Evolutionary conservation across 1,284 basidiomycete species (phyloP), one percentile per base, ranked within the genome.

Genomic region (Pulchroboletus neoregius): DNA sequence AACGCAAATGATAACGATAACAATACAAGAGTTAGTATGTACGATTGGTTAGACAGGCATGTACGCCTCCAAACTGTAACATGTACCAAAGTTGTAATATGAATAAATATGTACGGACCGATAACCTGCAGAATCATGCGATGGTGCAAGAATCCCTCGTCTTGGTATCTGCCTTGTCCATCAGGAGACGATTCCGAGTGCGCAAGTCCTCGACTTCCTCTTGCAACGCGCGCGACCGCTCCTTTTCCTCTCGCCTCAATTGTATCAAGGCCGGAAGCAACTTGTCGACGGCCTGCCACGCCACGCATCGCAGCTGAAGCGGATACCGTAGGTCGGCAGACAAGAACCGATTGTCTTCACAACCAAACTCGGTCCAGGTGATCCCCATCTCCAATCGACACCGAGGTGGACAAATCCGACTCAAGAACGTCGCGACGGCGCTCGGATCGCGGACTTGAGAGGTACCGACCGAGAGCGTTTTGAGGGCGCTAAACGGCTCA

Each of bases 121-220:
- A 31, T 3, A 7, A 15, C 6, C 5, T 8, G 1, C 8, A 16
- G 8, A 32, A 13, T 56, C 49, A 67, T 4, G 35, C 41, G 3
- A 62, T 8, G n/a, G 59, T 10, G 42, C 63, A 67, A 1, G 65
- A 54, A 27, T 67, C 61, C 27, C 27, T 43, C 4, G 55, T 34
- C 38, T 45, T 43, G 16, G 39, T 12, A 12, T 50, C 45, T 3
- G 15, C 42, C 47, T 39, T 67, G 51, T 74, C 76, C 58, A 68
- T 68, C 53, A 79, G 54, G 11, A 79, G 60, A 34, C 61, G 65
- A 44, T 69, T 75, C 51, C 76, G 58, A 57, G 71, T 68, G 45
- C 73, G 65, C 55, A 82, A 52, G 53, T 81, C 80, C 59, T 76
- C 71, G 30, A 79, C 69, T 57, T 82, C 80, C 30, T 61, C 56